phyloP scores from a whole-genome alignment of 1,139 yeast species.

The Taiozyma sp. region DNA sequence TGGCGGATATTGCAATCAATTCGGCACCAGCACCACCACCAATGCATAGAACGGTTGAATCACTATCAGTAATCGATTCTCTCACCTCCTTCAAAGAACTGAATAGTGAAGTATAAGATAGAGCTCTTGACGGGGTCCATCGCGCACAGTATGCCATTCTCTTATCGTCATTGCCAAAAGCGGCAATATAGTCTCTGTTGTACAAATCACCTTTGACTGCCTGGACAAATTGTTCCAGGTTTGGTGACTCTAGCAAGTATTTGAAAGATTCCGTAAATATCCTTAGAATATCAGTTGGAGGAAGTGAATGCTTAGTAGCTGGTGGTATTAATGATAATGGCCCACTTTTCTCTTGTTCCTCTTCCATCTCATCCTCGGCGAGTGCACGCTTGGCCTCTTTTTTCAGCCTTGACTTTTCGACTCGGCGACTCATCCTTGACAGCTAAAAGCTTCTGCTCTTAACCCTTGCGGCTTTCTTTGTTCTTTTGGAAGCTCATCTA shows the following conservation, averaged over 20 bases:
- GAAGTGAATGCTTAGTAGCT: constrained; percentile 21
- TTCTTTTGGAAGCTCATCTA: not conserved
- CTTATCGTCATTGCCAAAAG: constrained; percentile 61
- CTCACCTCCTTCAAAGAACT: constrained; percentile 42
- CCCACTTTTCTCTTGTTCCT: not conserved
- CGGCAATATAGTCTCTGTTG: constrained; percentile 63
- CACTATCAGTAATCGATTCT: constrained; percentile 15
- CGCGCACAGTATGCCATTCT: constrained; percentile 75
- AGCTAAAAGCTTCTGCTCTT: not conserved
- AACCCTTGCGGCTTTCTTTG: not conserved
- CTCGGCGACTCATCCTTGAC: constrained; percentile 19
- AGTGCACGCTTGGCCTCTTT: constrained; percentile 5
- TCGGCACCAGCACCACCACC: constrained; percentile 95
- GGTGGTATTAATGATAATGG: constrained; percentile 14
- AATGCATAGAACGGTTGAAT: constrained; percentile 47
- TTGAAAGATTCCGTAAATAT: constrained; percentile 45
- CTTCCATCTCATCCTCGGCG: constrained; percentile 4
- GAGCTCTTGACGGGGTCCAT: constrained; percentile 83
- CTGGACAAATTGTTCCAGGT: constrained; percentile 46
- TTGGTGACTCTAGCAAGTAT: constrained; percentile 40
- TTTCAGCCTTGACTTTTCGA: constrained; percentile 12
- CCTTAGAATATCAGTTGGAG: constrained; percentile 40
- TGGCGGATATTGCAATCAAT: constrained; percentile 62
- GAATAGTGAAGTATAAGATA: constrained; percentile 68
- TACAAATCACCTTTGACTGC: constrained; percentile 64